Evolutionary conservation across 305 asterid genomes (phyloP).

Genomic region (Fraxinus baroniana): DNA sequence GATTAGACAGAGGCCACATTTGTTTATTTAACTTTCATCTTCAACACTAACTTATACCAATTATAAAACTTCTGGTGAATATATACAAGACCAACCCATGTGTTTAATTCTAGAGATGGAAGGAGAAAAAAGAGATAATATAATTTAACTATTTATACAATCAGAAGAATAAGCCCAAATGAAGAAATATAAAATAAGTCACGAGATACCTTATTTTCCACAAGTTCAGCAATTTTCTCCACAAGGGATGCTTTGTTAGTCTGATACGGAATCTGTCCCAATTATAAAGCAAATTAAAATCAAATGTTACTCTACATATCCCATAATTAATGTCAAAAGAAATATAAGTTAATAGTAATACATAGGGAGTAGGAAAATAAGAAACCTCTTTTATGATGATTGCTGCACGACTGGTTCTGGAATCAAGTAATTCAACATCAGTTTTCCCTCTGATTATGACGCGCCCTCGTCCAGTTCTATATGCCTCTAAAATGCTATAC

Average conservation of each 20-base stretch:
- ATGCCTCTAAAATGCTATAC: slow-evolving; percentile 85
- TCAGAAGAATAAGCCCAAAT: neutral
- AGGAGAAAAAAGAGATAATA: neutral
- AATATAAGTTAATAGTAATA: slow-evolving; percentile 14
- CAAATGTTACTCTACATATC: neutral
- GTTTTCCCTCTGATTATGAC: slow-evolving; percentile 91
- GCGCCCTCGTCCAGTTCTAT: slow-evolving; percentile 93
- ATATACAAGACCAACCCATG: neutral
- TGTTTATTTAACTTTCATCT: neutral
- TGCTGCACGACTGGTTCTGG: slow-evolving; percentile 80
- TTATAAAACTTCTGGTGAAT: neutral
- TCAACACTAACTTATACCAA: neutral
- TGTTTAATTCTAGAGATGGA: neutral
- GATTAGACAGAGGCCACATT: neutral
- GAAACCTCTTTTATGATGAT: slow-evolving; percentile 93
- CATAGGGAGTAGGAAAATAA: slow-evolving; percentile 20
- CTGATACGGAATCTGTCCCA: slow-evolving; percentile 89
- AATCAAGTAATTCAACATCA: slow-evolving; percentile 78
- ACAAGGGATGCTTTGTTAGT: slow-evolving; percentile 96
- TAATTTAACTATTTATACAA: slow-evolving; percentile 9
- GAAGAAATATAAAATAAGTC: slow-evolving; percentile 7
- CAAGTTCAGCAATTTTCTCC: slow-evolving; percentile 93
- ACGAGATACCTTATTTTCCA: slow-evolving; percentile 72
- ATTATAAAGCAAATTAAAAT: slow-evolving; percentile 16
- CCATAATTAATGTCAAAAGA: slow-evolving; percentile 3